Evolutionary conservation across 495 filamentous ascomycete species (phyloP).

Genomic region (Hypoxylon lenormandii): DNA sequence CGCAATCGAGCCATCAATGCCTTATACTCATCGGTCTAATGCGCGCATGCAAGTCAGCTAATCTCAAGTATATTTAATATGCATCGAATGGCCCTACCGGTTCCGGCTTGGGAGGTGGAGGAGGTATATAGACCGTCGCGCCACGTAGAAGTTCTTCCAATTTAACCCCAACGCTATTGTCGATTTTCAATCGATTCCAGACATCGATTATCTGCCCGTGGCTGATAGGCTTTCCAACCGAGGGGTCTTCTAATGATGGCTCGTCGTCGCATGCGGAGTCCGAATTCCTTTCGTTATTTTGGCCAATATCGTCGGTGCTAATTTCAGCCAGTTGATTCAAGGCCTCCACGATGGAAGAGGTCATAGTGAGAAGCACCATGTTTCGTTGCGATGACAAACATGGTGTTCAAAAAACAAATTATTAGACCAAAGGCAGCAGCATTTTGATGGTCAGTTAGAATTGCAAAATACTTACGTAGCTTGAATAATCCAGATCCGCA

Average conservation of each 20-base stretch:
- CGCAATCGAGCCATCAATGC: conserved; percentile 87
- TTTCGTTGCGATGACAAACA: conserved; percentile 24
- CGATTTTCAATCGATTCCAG: conserved; percentile 65
- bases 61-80: conserved; percentile 6
- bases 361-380: conserved; percentile 87
- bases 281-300: conserved; percentile 11
- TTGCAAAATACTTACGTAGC: no score
- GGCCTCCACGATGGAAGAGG: conserved; percentile 73
- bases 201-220: conserved; percentile 81
- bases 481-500: not conserved
- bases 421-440: not conserved
- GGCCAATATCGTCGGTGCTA: not conserved
- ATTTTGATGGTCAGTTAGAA: not conserved
- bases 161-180: conserved; percentile 49
- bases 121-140: conserved; percentile 77
- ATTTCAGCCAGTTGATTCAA: conserved; percentile 58
- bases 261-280: conserved; percentile 46
- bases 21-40: conserved; percentile 88
- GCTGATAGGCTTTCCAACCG: conserved; percentile 76
- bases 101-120: conserved; percentile 80
- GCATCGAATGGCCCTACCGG: conserved; percentile 68
- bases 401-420: conserved; percentile 8
- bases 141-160: conserved; percentile 77
- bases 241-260: conserved; percentile 60
- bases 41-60: conserved; percentile 35